A percentile compares a stretch with the other conserved stretches of the same genome.
These are phyloP conservation scores for Pyrenula massariospora DNA, from an alignment of 495 filamentous ascomycete species.

Conservation along the genomic window DNA sequence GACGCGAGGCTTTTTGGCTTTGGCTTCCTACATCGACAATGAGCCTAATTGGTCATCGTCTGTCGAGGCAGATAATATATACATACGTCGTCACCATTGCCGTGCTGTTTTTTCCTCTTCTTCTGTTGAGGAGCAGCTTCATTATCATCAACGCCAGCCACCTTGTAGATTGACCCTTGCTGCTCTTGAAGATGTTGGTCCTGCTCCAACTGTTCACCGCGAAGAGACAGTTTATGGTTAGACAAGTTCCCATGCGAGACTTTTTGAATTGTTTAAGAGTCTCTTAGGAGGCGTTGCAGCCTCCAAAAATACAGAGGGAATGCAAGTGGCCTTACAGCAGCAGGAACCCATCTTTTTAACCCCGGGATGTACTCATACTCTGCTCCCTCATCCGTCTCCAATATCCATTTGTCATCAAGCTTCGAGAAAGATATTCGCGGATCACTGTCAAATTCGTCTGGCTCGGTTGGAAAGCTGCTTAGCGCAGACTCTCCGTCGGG, in stretches of 20 bases:
- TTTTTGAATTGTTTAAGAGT: background rate
- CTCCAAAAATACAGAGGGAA: background rate
- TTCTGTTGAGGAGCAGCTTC: slow-evolving; percentile 44
- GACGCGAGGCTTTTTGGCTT: slow-evolving; percentile 50
- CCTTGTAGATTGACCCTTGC: slow-evolving; percentile 66
- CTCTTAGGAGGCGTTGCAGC: background rate
- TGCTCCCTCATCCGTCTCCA: slow-evolving; percentile 73
- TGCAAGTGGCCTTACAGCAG: slow-evolving; percentile 8
- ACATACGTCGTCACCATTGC: slow-evolving; percentile 48
- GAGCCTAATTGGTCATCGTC: slow-evolving; percentile 3
- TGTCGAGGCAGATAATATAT: background rate
- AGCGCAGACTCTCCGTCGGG: slow-evolving; percentile 5
- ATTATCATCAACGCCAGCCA: slow-evolving; percentile 53
- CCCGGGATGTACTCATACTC: slow-evolving; percentile 73
- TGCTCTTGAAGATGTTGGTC: slow-evolving; percentile 71
- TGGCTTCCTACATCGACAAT: slow-evolving; percentile 18
- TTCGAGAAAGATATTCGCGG: slow-evolving; percentile 78
- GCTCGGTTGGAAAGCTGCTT: slow-evolving; percentile 53
- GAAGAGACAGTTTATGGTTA: background rate
- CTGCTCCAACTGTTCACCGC: slow-evolving; percentile 31
- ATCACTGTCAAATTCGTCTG: slow-evolving; percentile 67
- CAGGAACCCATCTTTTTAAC: slow-evolving; percentile 68
- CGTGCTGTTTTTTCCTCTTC: slow-evolving; percentile 58
- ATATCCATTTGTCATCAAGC: slow-evolving; percentile 65
- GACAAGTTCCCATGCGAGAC: background rate